Conservation (phyloP, 2,329 filamentous ascomycete species). For the Amesomyces nigricolor region DNA sequence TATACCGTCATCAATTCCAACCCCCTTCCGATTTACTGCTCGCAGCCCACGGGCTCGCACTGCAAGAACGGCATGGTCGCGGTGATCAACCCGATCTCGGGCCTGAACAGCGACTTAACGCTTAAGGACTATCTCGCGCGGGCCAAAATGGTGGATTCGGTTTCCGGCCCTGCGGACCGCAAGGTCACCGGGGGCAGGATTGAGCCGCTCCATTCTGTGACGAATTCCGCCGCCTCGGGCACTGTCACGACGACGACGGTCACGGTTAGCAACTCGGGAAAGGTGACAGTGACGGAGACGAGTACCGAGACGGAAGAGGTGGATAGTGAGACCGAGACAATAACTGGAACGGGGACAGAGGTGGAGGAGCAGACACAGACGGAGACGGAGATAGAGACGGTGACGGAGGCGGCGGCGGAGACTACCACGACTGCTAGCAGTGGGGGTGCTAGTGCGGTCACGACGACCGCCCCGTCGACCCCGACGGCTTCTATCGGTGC, state of each 20-base stretch:
- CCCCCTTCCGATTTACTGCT: constrained; percentile 43
- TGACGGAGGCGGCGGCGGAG: neutral
- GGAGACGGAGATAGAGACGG: neutral
- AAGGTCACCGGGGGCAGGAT: too few species aligned
- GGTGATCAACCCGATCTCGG: constrained; percentile 32
- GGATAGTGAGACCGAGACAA: neutral
- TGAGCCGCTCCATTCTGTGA: neutral
- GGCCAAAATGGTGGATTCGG: constrained; percentile 1
- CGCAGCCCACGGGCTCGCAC: constrained; percentile 36
- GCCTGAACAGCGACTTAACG: constrained; percentile 4
- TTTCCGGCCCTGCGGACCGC: too few species aligned
- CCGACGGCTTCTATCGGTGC: constrained; percentile 2
- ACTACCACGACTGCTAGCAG: neutral
- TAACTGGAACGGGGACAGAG: neutral
- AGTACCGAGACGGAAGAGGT: too few species aligned
- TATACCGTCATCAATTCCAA: constrained; percentile 37
- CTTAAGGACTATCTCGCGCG: constrained; percentile 19
- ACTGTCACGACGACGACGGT: neutral
- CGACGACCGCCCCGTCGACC: neutral
- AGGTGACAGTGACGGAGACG: too few species aligned
- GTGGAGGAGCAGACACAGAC: neutral
- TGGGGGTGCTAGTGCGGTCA: neutral
- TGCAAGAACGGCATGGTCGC: constrained; percentile 47
- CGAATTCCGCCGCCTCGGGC: neutral
- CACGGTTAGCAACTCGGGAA: neutral